A percentile compares a stretch with the other conserved stretches of the same genome.
Evolutionary conservation across 2,329 filamentous ascomycete species (phyloP).

Genomic region (Aspergillus intermedius): DNA sequence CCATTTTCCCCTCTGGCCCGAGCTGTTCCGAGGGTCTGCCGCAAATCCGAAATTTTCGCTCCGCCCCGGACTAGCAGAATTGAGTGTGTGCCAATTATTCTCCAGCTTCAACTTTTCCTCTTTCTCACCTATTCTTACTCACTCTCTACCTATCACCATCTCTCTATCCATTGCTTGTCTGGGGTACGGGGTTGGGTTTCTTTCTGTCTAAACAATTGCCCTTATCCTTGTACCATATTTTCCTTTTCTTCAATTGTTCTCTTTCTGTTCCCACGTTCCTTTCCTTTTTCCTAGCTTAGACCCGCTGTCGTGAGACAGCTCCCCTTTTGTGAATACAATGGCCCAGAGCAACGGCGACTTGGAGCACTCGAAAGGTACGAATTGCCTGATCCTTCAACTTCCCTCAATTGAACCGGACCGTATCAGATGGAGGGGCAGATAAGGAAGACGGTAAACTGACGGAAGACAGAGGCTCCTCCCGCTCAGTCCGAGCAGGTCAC

Average conservation of each 20-base stretch:
- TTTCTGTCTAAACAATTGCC: constrained; percentile 26
- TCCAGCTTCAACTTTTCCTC: constrained; percentile 20
- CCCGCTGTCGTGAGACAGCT: neutral
- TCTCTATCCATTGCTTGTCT: constrained; percentile 12
- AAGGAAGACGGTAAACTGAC: constrained; percentile 12
- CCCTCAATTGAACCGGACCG: no score
- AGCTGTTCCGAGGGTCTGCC: constrained; percentile 36
- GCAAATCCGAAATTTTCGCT: constrained; percentile 39
- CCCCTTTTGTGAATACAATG: constrained; percentile 23
- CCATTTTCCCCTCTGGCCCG: constrained; percentile 24
- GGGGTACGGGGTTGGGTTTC: constrained; percentile 31
- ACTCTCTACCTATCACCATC: constrained; percentile 2
- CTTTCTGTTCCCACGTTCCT: constrained; percentile 15
- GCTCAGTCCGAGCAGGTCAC: constrained; percentile 22
- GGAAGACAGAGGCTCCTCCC: constrained; percentile 24
- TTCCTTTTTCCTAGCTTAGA: constrained; percentile 12
- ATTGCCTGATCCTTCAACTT: neutral
- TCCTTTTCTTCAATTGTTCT: constrained; percentile 18
- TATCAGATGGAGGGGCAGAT: constrained; percentile 2
- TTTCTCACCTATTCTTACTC: constrained; percentile 11
- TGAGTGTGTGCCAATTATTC: constrained; percentile 6
- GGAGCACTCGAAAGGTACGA: constrained; percentile 36
- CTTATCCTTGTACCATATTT: constrained; percentile 28
- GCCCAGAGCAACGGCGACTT: constrained; percentile 33
- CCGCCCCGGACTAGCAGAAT: neutral